Evolutionary conservation across 2,329 filamentous ascomycete species (phyloP).

Genomic region (Neocucurbitaria cava): DNA sequence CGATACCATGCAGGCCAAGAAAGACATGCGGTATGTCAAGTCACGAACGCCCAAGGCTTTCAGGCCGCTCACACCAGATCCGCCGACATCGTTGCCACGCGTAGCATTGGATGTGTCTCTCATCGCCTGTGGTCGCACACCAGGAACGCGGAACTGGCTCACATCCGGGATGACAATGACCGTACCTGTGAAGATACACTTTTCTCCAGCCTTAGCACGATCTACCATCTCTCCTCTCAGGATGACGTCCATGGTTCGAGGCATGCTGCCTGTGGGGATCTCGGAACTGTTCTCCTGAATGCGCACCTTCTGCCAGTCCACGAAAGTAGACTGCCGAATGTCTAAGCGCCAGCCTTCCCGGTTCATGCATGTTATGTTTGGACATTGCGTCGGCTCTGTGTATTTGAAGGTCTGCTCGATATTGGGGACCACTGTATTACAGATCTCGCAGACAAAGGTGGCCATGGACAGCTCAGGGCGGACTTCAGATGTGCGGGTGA

Average conservation of each 20-base stretch:
- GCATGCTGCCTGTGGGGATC: conserved; percentile 98
- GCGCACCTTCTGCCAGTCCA: conserved; percentile 98
- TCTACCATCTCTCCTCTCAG: conserved; percentile 97
- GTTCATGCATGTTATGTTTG: conserved; percentile 86
- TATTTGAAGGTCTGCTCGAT: conserved; percentile 98
- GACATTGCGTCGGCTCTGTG: conserved; percentile 95
- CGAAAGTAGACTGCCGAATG: conserved; percentile 94
- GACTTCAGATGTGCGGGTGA: conserved; percentile 96
- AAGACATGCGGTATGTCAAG: conserved; percentile 93
- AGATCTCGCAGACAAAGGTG: conserved; percentile 90
- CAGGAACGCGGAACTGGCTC: conserved; percentile 90
- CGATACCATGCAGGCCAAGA: conserved; percentile 94
- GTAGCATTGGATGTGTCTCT: conserved; percentile 78
- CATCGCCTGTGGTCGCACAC: conserved; percentile 80
- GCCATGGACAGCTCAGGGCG: conserved; percentile 90
- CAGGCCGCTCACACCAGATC: conserved; percentile 83
- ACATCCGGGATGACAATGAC: conserved; percentile 97
- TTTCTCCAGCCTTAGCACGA: conserved; percentile 94
- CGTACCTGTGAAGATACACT: conserved; percentile 96
- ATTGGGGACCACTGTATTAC: conserved; percentile 83
- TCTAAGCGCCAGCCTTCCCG: conserved; percentile 94
- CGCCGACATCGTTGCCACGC: conserved; percentile 80
- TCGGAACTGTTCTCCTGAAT: conserved; percentile 98
- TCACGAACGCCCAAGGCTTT: conserved; percentile 94
- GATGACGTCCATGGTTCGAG: conserved; percentile 96